These are phyloP conservation scores for Acacia confusa DNA, from an alignment of 306 rosid genomes.

Conservation along the genomic window DNA sequence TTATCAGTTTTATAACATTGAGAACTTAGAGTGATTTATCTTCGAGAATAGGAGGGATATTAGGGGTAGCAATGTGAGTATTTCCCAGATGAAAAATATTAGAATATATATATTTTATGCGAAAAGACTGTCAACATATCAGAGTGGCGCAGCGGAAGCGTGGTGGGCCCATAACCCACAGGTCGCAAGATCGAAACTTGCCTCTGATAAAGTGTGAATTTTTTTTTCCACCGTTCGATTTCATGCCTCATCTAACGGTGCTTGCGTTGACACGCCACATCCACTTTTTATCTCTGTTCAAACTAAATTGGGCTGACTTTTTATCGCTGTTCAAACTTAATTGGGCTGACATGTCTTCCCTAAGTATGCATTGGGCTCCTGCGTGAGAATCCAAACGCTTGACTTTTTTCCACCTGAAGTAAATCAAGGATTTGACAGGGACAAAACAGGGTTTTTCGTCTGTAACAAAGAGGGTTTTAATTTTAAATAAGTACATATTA, in stretches of 20 bases:
- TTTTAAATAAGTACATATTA: no score
- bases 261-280: neutral
- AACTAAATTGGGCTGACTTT: no score
- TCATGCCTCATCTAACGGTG: neutral
- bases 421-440: neutral
- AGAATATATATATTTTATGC: neutral
- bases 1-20: no score
- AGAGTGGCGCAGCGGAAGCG: conserved; percentile 45
- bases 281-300: no score
- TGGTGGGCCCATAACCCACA: conserved; percentile 65
- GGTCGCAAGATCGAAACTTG: conserved; percentile 66
- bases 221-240: neutral
- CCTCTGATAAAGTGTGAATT: conserved; percentile 45
- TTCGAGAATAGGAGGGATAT: no score
- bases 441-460: no score
- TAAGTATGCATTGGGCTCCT: neutral
- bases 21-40: no score
- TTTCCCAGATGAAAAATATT: no score
- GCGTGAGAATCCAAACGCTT: no score
- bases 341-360: neutral
- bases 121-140: neutral
- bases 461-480: neutral
- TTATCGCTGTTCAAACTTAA: no score
- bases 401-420: no score
- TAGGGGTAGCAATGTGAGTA: no score